phyloP scores from a whole-genome alignment of 1,139 yeast genomes.

The Eremothecium gossypii region DNA sequence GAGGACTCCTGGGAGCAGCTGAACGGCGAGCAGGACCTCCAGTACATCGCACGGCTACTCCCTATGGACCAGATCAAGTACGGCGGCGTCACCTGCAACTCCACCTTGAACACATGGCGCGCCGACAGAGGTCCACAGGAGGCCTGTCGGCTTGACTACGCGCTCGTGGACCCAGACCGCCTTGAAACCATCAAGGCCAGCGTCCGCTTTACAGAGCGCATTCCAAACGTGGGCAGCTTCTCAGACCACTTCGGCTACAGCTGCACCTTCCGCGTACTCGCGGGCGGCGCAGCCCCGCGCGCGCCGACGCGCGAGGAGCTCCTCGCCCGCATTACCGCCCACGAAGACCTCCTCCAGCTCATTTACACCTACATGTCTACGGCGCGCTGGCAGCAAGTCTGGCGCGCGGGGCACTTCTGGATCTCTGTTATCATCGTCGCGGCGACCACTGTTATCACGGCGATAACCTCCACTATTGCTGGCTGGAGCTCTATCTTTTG shows the following conservation, averaged over 20 bases:
- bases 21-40: constrained; percentile 37
- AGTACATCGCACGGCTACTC: constrained; percentile 41
- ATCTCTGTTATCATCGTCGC: constrained; percentile 43
- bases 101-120: constrained; percentile 82
- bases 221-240: constrained; percentile 58
- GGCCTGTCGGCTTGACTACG: constrained; percentile 88
- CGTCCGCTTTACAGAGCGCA: constrained; percentile 62
- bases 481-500: constrained; percentile 56
- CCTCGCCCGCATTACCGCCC: constrained; percentile 34
- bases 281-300: constrained; percentile 9
- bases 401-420: constrained; percentile 61
- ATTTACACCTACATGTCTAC: constrained; percentile 47
- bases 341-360: constrained; percentile 48
- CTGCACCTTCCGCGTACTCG: constrained; percentile 38
- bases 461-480: constrained; percentile 49
- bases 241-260: constrained; percentile 92
- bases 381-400: constrained; percentile 49
- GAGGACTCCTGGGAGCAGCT: constrained; percentile 77
- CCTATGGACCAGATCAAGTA: constrained; percentile 58
- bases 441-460: constrained; percentile 45
- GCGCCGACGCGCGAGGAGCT: constrained; percentile 9
- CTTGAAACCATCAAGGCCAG: constrained; percentile 49
- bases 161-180: constrained; percentile 54
- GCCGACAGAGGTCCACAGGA: constrained; percentile 49
- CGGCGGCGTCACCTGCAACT: constrained; percentile 89